These are phyloP conservation scores for Spergularia azorica DNA, from an alignment of 179 eudicot species.

Conservation along the genomic window DNA sequence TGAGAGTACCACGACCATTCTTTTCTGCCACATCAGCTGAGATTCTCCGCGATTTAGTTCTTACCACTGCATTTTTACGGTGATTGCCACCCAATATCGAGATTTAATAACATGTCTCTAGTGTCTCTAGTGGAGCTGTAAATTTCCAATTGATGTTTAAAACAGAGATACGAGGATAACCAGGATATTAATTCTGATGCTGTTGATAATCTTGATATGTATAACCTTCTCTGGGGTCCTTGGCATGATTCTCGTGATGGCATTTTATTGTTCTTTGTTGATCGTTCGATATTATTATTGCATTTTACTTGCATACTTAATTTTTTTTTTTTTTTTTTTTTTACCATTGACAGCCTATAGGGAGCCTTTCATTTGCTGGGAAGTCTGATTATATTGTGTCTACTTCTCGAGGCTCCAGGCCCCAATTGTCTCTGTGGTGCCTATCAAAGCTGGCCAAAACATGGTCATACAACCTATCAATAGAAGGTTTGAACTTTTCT, in stretches of 20 bases:
- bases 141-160: too few species aligned
- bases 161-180: too few species aligned
- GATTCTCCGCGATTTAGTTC: too few species aligned
- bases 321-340: background rate
- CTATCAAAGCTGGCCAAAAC: conserved; percentile 53
- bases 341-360: conserved; percentile 58
- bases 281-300: background rate
- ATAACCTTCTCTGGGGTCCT: background rate
- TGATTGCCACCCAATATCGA: too few species aligned
- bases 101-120: too few species aligned
- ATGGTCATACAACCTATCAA: conserved; percentile 76
- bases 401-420: conserved; percentile 61
- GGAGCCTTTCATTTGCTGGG: conserved; percentile 67
- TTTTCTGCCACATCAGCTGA: too few species aligned
- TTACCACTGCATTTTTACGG: too few species aligned
- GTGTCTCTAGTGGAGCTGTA: too few species aligned
- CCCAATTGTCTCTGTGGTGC: conserved; percentile 71
- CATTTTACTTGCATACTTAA: background rate
- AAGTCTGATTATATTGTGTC: conserved; percentile 77
- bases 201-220: too few species aligned
- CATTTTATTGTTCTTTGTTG: background rate
- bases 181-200: too few species aligned
- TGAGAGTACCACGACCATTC: too few species aligned
- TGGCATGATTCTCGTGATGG: background rate
- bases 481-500: conserved; percentile 59